Evolutionary conservation across 305 asterid genomes (phyloP).

Genomic region (Fraxinus ornus): DNA sequence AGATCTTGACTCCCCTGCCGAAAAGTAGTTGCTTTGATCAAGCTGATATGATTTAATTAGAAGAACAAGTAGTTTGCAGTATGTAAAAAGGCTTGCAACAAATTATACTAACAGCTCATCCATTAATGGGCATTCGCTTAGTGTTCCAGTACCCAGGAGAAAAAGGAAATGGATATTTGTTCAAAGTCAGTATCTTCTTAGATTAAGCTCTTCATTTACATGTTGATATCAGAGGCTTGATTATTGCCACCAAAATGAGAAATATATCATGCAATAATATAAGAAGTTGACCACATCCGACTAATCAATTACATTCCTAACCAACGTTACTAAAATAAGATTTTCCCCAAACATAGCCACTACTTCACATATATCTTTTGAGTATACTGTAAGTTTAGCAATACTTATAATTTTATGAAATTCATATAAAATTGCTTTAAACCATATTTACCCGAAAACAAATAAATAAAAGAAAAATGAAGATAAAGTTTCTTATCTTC

Average conservation of each 20-base stretch:
- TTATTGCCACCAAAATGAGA: neutral
- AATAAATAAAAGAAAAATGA: neutral
- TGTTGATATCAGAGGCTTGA: neutral
- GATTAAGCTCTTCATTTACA: neutral
- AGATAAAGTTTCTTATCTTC: conserved; percentile 34
- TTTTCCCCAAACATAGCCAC: neutral
- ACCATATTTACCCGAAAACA: neutral
- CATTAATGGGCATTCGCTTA: neutral
- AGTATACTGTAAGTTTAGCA: neutral
- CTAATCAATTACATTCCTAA: neutral
- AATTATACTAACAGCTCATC: neutral
- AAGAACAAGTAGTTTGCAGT: neutral
- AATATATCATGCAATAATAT: too few relatives aligned
- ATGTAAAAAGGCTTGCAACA: neutral
- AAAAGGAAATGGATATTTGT: neutral
- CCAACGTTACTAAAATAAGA: neutral
- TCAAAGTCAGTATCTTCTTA: neutral
- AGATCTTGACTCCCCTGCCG: conserved; percentile 67
- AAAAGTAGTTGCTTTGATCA: neutral
- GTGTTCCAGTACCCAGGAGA: neutral
- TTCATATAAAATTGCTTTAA: neutral
- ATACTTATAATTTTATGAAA: neutral
- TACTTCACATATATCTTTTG: neutral
- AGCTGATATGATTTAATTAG: neutral
- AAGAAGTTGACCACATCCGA: neutral